Conservation (phyloP, 129 eudicot genomes). For the Escallonia rubra region DNA sequence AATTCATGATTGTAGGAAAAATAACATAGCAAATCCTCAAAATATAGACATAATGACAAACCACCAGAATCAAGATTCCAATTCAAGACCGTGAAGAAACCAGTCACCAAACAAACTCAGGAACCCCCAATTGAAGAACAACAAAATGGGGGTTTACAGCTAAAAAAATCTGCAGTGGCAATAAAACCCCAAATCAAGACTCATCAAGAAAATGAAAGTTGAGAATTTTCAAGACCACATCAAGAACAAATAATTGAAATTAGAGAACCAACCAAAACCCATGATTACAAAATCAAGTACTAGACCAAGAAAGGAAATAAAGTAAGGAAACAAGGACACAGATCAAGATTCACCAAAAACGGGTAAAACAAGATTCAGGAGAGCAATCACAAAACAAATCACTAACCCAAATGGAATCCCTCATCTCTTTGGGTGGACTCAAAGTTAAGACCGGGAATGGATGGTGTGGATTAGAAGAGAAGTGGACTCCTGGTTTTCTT, state of each 20-base stretch:
- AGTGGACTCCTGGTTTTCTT: conserved; percentile 20
- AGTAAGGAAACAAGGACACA: conserved; percentile 1
- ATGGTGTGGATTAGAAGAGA: conserved; percentile 34
- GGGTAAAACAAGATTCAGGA: conserved; percentile 10
- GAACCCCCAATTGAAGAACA: conserved; percentile 1
- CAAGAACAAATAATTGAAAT: conserved; percentile 2
- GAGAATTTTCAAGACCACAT: conserved; percentile 3
- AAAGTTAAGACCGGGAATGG: conserved; percentile 42
- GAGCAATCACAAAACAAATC: conserved; percentile 6
- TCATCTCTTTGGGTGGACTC: conserved; percentile 68
- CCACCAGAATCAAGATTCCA: not conserved
- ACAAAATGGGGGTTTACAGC: too few species aligned
- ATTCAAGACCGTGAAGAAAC: not conserved
- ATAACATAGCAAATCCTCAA: too few species aligned
- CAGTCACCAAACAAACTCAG: not conserved
- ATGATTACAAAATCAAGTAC: not conserved
- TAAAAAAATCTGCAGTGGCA: not conserved
- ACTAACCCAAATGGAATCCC: conserved; percentile 31
- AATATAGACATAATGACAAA: too few species aligned
- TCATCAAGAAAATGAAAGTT: not conserved
- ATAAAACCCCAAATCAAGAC: not conserved
- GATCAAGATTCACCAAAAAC: conserved; percentile 23
- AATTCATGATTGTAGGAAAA: too few species aligned
- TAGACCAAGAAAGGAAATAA: conserved; percentile 9
- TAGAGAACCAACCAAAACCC: not conserved